Conservation (phyloP, 2,329 filamentous ascomycete species). For the Coniochaeta prunicola region DNA sequence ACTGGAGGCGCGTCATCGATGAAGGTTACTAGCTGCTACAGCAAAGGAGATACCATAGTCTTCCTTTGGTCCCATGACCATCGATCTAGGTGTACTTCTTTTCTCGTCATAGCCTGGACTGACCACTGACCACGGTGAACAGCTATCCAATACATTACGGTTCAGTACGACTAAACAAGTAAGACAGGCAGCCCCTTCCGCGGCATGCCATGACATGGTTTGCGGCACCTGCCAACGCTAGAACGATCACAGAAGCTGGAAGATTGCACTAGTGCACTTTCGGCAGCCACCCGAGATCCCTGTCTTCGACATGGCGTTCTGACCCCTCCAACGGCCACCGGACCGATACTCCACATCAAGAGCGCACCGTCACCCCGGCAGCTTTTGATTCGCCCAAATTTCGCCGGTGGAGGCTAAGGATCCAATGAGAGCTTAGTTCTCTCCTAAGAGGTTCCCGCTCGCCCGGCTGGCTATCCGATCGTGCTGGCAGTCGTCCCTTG, state of each 20-base stretch:
- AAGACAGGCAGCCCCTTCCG: not conserved
- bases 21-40: not conserved
- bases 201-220: not conserved
- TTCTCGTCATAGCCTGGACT: not conserved
- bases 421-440: not conserved
- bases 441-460: not conserved
- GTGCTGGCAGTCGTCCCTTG: not conserved
- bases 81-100: not conserved
- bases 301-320: not conserved
- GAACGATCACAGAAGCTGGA: not conserved
- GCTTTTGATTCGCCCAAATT: not conserved
- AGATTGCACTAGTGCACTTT: not conserved
- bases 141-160: not conserved
- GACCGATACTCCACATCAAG: constrained; percentile 4
- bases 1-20: too few species aligned
- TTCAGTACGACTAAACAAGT: not conserved
- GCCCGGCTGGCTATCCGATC: constrained; percentile 1
- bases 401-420: not conserved
- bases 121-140: not conserved
- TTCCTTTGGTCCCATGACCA: not conserved
- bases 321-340: constrained; percentile 1
- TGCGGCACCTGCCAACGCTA: not conserved
- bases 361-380: not conserved
- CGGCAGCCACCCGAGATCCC: not conserved
- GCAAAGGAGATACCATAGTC: not conserved